phyloP scores from a whole-genome alignment of 1,139 yeast genomes.

The Citeromyces hawaiiensis region DNA sequence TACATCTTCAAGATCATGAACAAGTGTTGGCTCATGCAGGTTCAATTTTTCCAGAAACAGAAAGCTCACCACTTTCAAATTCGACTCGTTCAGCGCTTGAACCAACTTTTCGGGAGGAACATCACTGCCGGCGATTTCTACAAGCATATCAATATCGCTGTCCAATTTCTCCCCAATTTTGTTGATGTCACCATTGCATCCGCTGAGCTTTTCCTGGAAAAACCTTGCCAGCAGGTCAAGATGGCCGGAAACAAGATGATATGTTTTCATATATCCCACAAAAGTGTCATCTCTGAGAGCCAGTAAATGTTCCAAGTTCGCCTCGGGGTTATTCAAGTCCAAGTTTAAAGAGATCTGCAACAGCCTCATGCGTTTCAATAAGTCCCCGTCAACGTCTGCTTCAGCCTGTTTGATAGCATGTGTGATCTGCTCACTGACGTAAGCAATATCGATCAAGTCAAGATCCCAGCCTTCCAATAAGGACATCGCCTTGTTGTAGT shows the following conservation, averaged over 20 bases:
- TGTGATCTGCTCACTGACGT: conserved; percentile 34
- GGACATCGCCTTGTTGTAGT: conserved; percentile 21
- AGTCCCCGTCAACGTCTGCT: conserved; percentile 7
- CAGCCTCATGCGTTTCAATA: conserved; percentile 22
- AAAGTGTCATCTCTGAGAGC: conserved; percentile 39
- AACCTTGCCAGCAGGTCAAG: conserved; percentile 36
- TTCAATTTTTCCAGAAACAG: conserved; percentile 45
- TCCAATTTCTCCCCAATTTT: conserved; percentile 25
- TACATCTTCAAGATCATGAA: conserved; percentile 49
- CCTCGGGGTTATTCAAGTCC: conserved; percentile 39
- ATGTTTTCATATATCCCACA: conserved; percentile 39
- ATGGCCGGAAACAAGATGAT: conserved; percentile 48
- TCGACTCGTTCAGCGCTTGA: conserved; percentile 25
- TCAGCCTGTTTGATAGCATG: conserved; percentile 20
- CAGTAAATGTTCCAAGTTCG: conserved; percentile 54
- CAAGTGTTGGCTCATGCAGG: conserved; percentile 36
- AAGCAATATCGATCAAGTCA: conserved; percentile 33
- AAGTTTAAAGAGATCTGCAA: conserved; percentile 46
- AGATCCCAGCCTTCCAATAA: conserved; percentile 47
- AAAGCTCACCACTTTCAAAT: conserved; percentile 42
- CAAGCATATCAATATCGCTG: conserved; percentile 41
- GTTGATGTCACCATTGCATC: conserved; percentile 25
- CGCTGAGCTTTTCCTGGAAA: conserved; percentile 23
- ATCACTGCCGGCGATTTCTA: conserved; percentile 47
- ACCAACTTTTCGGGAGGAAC: conserved; percentile 39